Conservation (phyloP, 2,329 filamentous ascomycete species). For the Cordyceps militaris region DNA sequence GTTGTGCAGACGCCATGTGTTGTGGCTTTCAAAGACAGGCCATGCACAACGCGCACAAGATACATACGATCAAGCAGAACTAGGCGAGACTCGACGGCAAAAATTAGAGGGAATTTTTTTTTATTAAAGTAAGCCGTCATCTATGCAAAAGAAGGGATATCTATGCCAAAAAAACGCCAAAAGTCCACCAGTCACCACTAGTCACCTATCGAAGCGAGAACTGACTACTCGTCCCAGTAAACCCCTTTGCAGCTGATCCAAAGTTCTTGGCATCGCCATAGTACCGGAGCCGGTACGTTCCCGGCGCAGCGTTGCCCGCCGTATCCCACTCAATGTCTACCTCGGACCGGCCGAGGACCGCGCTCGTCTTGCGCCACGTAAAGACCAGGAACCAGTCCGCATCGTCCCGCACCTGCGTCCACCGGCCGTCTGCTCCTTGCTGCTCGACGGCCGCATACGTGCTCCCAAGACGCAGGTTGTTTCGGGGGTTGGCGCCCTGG, state of each 20-base stretch:
- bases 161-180: background rate
- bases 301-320: conserved; percentile 42
- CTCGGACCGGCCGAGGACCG: conserved; percentile 65
- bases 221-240: conserved; percentile 58
- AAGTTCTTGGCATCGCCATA: conserved; percentile 73
- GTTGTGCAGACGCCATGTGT: too few relatives aligned
- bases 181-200: background rate
- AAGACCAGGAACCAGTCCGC: conserved; percentile 78
- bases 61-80: too few relatives aligned
- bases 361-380: conserved; percentile 67
- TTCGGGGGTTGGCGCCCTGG: conserved; percentile 82
- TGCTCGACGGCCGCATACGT: conserved; percentile 75
- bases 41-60: too few relatives aligned
- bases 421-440: conserved; percentile 38
- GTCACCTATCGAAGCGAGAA: conserved; percentile 48
- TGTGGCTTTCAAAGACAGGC: too few relatives aligned
- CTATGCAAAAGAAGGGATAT: background rate
- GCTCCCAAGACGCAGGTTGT: conserved; percentile 70
- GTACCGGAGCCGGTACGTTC: conserved; percentile 73
- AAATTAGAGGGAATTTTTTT: too few relatives aligned
- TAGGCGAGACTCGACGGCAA: too few relatives aligned
- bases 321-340: conserved; percentile 73
- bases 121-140: too few relatives aligned
- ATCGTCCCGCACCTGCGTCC: conserved; percentile 65
- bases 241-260: conserved; percentile 53